Percentiles rank a stretch among this genome's conserved stretches.
These are phyloP conservation scores for Macrophomina tecta DNA, from an alignment of 2,329 filamentous ascomycete species.

Conservation along the genomic window DNA sequence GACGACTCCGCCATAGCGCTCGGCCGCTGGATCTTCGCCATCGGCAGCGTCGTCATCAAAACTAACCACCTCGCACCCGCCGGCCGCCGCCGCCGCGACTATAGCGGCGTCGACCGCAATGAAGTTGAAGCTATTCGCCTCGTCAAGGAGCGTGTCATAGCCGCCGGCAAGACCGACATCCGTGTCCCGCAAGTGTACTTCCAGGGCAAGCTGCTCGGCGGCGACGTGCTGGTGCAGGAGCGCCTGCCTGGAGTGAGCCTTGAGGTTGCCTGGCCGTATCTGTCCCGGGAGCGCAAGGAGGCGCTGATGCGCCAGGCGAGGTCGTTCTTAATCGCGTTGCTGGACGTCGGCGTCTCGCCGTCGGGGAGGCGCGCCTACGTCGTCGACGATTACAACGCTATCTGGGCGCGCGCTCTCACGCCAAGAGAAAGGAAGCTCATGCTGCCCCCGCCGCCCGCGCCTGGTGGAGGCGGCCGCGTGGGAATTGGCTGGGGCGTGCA, in stretches of 20 bases:
- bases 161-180: constrained; percentile 34
- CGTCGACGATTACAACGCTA: constrained; percentile 18
- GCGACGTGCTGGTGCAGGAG: constrained; percentile 48
- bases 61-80: constrained; percentile 29
- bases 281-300: constrained; percentile 41
- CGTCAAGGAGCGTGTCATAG: constrained; percentile 34
- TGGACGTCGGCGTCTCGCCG: background rate
- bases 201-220: constrained; percentile 32
- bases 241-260: constrained; percentile 47
- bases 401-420: constrained; percentile 22
- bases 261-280: constrained; percentile 46
- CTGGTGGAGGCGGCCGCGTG: background rate
- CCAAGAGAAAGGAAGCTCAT: constrained; percentile 13
- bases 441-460: constrained; percentile 13
- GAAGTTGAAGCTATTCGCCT: constrained; percentile 45
- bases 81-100: constrained; percentile 37
- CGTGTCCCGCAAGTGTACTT: constrained; percentile 37
- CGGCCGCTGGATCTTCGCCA: constrained; percentile 30
- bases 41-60: constrained; percentile 30
- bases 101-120: constrained; percentile 51
- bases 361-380: constrained; percentile 3
- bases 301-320: constrained; percentile 47
- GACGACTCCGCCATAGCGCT: constrained; percentile 13
- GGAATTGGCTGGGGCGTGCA: background rate
- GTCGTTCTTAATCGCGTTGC: background rate